Percentiles rank a stretch among this genome's conserved stretches.
Conservation (phyloP, 176 grass and related monocot species). For the Hyparrhenia diplandra region DNA sequence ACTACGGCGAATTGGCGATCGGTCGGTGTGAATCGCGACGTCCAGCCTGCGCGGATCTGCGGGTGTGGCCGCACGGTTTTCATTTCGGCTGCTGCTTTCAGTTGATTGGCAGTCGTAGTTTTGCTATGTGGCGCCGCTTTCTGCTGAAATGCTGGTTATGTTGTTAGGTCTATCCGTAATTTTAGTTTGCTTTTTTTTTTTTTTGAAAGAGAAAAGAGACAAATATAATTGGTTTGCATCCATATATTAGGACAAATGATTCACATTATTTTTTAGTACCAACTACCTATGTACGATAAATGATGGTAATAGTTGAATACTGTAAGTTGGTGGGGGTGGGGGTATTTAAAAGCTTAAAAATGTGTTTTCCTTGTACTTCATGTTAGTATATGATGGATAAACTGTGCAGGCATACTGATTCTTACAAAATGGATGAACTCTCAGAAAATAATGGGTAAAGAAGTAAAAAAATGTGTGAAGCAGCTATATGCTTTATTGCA, state of each 20-base stretch:
- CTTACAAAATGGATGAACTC: constrained; percentile 69
- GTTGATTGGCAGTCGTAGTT: not conserved
- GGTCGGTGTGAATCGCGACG: constrained; percentile 1
- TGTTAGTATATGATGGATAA: constrained; percentile 8
- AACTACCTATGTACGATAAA: not conserved
- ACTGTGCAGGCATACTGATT: constrained; percentile 46
- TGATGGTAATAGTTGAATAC: not conserved
- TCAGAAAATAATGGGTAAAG: constrained; percentile 61
- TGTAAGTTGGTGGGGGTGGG: no score
- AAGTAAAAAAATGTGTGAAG: constrained; percentile 60
- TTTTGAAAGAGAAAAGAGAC: not conserved
- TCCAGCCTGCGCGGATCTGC: constrained; percentile 6
- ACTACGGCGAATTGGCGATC: not conserved
- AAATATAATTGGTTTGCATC: not conserved
- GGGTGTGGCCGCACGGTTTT: not conserved
- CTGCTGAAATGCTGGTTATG: not conserved
- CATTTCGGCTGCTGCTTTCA: not conserved
- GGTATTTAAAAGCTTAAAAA: not conserved
- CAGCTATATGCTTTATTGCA: constrained; percentile 34
- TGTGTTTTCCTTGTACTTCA: not conserved
- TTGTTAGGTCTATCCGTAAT: not conserved
- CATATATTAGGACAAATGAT: not conserved
- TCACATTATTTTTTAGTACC: not conserved
- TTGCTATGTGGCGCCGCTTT: not conserved
- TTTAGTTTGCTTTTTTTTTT: not conserved